A percentile compares a stretch with the other conserved stretches of the same genome.
phyloP scores from a whole-genome alignment of 192 early-diverging fungal species.

The Funneliformis mosseae region DNA sequence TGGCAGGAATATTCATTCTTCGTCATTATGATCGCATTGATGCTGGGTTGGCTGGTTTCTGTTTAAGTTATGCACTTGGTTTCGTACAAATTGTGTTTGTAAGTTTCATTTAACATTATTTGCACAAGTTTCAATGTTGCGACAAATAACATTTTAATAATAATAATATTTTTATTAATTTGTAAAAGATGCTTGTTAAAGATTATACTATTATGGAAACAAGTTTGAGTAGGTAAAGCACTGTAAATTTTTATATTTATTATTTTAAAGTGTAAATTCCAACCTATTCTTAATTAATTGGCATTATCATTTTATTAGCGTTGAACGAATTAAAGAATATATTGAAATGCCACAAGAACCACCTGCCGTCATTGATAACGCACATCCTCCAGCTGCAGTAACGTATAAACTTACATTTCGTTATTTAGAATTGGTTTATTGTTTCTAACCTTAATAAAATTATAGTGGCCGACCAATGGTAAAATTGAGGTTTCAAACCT shows the following conservation, averaged over 20 bases:
- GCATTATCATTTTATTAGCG: conserved; percentile 54
- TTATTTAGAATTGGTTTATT: not conserved
- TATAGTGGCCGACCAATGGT: conserved; percentile 75
- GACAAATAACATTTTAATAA: not conserved
- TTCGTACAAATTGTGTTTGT: conserved; percentile 60
- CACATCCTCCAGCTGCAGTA: conserved; percentile 54
- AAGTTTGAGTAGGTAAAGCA: conserved; percentile 15
- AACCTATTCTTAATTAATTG: conserved; percentile 31
- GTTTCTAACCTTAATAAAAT: not conserved
- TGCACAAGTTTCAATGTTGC: not conserved
- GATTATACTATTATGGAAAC: conserved; percentile 33
- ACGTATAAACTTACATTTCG: conserved; percentile 14
- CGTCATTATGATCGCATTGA: conserved; percentile 53
- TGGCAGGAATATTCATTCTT: conserved; percentile 67
- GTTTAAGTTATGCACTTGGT: conserved; percentile 76
- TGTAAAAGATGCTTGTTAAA: conserved; percentile 28
- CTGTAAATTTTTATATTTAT: conserved; percentile 23
- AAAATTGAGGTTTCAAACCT: conserved; percentile 71
- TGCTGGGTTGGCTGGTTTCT: conserved; percentile 83
- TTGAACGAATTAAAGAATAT: conserved; percentile 88
- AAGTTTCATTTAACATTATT: conserved; percentile 24
- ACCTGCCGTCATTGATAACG: conserved; percentile 52
- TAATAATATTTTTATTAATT: not conserved
- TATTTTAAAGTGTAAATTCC: conserved; percentile 20
- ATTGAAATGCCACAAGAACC: conserved; percentile 79